A percentile compares a stretch with the other conserved stretches of the same genome.
phyloP scores from a whole-genome alignment of 257 asterid species.

The Rauvolfia tetraphylla region DNA sequence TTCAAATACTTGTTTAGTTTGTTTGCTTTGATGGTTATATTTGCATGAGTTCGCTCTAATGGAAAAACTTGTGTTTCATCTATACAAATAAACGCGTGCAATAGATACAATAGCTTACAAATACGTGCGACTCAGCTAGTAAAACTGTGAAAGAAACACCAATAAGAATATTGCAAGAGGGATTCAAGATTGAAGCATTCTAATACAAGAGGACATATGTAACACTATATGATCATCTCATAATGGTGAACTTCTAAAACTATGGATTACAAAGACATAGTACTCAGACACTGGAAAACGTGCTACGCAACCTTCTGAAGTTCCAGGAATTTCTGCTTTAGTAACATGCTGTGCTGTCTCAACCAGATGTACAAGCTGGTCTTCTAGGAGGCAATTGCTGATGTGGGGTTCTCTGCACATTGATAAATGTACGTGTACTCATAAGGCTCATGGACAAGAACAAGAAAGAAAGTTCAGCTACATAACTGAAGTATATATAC shows the following conservation, averaged over 20 bases:
- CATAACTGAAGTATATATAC: neutral
- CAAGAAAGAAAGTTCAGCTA: neutral
- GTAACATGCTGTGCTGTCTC: neutral
- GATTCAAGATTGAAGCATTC: neutral
- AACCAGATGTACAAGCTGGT: conserved; percentile 34
- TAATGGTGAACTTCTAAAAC: neutral
- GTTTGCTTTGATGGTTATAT: too few relatives aligned
- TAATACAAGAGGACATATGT: neutral
- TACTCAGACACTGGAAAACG: neutral
- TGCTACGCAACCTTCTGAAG: neutral
- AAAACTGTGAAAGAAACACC: neutral
- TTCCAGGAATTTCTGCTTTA: neutral
- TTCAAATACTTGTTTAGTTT: too few relatives aligned
- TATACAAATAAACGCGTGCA: neutral
- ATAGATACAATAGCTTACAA: too few relatives aligned
- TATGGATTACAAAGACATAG: neutral
- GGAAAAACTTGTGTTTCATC: too few relatives aligned
- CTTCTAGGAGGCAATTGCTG: conserved; percentile 85
- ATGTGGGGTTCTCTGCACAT: conserved; percentile 71
- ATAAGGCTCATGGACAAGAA: neutral
- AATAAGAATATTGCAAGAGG: neutral
- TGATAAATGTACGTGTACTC: neutral
- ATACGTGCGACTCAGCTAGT: too few relatives aligned
- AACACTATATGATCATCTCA: neutral
- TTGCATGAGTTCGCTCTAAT: too few relatives aligned